Percentiles rank a stretch among this genome's conserved stretches.
These are phyloP conservation scores for Chrysoporthe cubensis DNA, from an alignment of 2,329 filamentous ascomycete genomes.

Conservation along the genomic window DNA sequence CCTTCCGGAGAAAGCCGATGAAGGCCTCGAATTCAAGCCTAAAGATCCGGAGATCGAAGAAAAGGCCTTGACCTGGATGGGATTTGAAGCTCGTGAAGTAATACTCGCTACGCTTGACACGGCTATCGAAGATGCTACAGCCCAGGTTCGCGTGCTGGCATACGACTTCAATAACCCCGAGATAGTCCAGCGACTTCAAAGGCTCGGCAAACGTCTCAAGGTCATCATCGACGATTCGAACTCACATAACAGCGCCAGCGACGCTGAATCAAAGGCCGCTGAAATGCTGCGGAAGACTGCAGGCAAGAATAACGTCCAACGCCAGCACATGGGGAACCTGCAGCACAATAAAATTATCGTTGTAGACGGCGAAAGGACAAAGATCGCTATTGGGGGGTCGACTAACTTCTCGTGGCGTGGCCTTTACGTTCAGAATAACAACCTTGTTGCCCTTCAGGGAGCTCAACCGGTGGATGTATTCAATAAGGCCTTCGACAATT, in stretches of 20 bases:
- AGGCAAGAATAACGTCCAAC: conserved; percentile 29
- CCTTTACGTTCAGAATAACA: conserved; percentile 33
- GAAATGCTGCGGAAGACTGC: conserved; percentile 29
- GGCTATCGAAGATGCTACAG: conserved; percentile 31
- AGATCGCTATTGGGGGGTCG: conserved; percentile 32
- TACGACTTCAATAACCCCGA: conserved; percentile 34
- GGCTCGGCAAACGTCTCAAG: conserved; percentile 30
- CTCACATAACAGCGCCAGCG: conserved; percentile 21
- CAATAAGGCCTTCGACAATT: conserved; percentile 28
- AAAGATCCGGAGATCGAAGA: conserved; percentile 30
- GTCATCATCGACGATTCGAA: conserved; percentile 33
- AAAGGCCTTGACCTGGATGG: conserved; percentile 32
- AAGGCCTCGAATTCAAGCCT: conserved; percentile 31
- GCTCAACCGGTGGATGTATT: conserved; percentile 29
- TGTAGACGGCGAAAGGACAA: conserved; percentile 30
- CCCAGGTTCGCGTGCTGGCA: conserved; percentile 31
- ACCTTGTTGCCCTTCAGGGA: conserved; percentile 29
- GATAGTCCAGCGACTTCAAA: conserved; percentile 31
- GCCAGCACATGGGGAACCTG: conserved; percentile 32
- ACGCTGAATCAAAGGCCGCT: conserved; percentile 30
- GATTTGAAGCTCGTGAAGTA: conserved; percentile 31
- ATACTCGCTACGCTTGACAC: conserved; percentile 30
- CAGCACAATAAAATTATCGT: conserved; percentile 32
- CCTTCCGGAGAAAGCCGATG: conserved; percentile 31
- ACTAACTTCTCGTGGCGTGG: conserved; percentile 33